Conservation (phyloP, 805 yeast genomes). For the Ogataea ramenticola region DNA sequence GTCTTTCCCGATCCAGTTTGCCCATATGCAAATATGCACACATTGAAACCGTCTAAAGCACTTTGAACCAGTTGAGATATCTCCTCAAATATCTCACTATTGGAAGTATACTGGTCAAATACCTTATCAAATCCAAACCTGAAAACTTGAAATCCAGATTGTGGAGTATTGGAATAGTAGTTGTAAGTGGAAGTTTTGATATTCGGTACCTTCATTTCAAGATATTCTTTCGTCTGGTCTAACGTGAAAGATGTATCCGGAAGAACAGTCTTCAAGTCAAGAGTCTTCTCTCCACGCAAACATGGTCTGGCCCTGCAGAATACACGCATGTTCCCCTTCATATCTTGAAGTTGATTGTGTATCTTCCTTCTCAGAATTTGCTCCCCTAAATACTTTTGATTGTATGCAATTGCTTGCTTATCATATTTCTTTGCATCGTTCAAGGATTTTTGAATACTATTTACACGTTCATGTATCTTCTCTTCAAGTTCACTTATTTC, state of each 20-base stretch:
- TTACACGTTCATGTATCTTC: neutral
- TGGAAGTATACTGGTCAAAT: slow-evolving; percentile 47
- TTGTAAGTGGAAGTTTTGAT: neutral
- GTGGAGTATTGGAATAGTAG: neutral
- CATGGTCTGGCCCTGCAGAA: slow-evolving; percentile 77
- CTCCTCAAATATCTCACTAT: slow-evolving; percentile 70
- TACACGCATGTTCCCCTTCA: slow-evolving; percentile 89
- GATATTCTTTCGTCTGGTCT: slow-evolving; percentile 13
- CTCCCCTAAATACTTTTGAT: slow-evolving; percentile 20
- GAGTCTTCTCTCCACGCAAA: slow-evolving; percentile 9
- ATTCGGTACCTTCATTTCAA: slow-evolving; percentile 19
- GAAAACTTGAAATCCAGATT: slow-evolving; percentile 14
- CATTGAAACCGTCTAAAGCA: slow-evolving; percentile 83
- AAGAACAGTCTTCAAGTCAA: slow-evolving; percentile 10
- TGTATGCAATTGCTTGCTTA: slow-evolving; percentile 17
- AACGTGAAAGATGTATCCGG: neutral
- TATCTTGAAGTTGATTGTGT: slow-evolving; percentile 73
- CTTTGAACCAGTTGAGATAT: slow-evolving; percentile 80
- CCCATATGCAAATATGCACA: slow-evolving; percentile 93
- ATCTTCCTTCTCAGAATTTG: slow-evolving; percentile 42
- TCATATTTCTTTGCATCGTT: slow-evolving; percentile 10
- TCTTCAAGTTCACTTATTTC: slow-evolving; percentile 4
- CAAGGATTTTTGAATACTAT: neutral
- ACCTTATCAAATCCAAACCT: slow-evolving; percentile 72
- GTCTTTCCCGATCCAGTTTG: slow-evolving; percentile 97